Evolutionary conservation across 2,329 filamentous ascomycete genomes (phyloP).

Genomic region (Cladophialophora immunda): DNA sequence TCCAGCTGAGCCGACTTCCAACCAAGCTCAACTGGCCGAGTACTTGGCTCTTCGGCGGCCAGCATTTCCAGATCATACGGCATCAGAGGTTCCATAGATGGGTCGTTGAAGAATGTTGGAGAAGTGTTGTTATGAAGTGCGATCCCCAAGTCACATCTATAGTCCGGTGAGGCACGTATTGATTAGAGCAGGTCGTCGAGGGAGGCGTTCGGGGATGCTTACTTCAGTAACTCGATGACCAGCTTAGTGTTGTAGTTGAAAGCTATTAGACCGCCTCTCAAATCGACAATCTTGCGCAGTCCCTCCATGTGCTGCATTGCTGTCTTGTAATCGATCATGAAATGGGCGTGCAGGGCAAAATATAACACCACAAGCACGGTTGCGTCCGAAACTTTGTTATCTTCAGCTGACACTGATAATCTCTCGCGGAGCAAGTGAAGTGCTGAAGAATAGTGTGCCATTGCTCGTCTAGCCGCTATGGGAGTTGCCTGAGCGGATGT

Average conservation of each 20-base stretch:
- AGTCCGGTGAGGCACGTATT: neutral
- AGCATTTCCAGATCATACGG: too few species aligned
- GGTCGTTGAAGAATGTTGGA: slow-evolving; percentile 41
- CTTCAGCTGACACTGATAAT: slow-evolving; percentile 38
- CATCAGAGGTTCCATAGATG: slow-evolving; percentile 12
- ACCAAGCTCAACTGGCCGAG: too few species aligned
- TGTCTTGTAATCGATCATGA: slow-evolving; percentile 42
- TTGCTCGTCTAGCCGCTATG: slow-evolving; percentile 11
- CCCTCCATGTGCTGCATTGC: slow-evolving; percentile 49
- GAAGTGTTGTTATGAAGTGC: slow-evolving; percentile 39
- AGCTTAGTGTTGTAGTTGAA: slow-evolving; percentile 49
- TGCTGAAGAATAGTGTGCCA: slow-evolving; percentile 43
- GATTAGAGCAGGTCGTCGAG: too few species aligned
- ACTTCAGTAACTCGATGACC: slow-evolving; percentile 48
- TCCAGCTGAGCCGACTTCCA: too few species aligned
- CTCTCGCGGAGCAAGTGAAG: slow-evolving; percentile 46
- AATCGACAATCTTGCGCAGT: slow-evolving; percentile 49
- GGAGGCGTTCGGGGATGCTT: neutral
- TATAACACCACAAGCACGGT: slow-evolving; percentile 47
- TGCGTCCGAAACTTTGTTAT: slow-evolving; percentile 41
- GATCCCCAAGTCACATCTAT: slow-evolving; percentile 44
- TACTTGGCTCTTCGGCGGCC: too few species aligned
- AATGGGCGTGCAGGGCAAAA: slow-evolving; percentile 45
- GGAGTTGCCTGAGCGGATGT: too few species aligned
- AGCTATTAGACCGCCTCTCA: slow-evolving; percentile 48